phyloP scores from a whole-genome alignment of 495 filamentous ascomycete species.

The Symbiotaphrina buchneri region DNA sequence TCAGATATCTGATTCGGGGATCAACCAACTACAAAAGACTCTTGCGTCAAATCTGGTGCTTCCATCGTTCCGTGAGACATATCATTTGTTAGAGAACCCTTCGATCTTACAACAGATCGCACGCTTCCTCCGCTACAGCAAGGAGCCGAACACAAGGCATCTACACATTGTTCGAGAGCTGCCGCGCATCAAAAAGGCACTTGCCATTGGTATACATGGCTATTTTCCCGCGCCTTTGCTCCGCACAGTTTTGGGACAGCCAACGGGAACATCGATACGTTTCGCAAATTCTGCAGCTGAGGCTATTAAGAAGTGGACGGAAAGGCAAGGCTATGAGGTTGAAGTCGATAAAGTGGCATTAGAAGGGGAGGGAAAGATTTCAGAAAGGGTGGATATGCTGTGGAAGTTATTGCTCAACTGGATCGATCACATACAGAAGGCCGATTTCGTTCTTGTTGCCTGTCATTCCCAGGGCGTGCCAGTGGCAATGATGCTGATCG shows the following conservation, averaged over 20 bases:
- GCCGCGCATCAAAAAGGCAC: constrained; percentile 52
- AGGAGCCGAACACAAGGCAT: constrained; percentile 39
- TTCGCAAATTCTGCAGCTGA: constrained; percentile 79
- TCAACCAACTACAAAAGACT: constrained; percentile 21
- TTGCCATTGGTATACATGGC: constrained; percentile 88
- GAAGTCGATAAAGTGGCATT: constrained; percentile 79
- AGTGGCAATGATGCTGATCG: constrained; percentile 80
- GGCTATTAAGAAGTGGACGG: constrained; percentile 62
- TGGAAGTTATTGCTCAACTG: constrained; percentile 92
- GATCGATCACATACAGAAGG: constrained; percentile 72
- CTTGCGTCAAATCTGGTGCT: constrained; percentile 38
- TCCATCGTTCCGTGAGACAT: constrained; percentile 45
- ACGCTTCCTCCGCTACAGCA: constrained; percentile 35
- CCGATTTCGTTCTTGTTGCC: constrained; percentile 74
- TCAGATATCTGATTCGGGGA: constrained; percentile 11
- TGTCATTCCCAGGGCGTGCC: constrained; percentile 94
- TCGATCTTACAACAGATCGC: constrained; percentile 52
- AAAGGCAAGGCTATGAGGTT: constrained; percentile 36
- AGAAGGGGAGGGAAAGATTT: constrained; percentile 93
- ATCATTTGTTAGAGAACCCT: constrained; percentile 38
- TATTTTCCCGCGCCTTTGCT: constrained; percentile 75
- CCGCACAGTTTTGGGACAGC: constrained; percentile 74
- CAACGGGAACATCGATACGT: constrained; percentile 80
- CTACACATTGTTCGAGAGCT: constrained; percentile 46
- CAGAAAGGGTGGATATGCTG: constrained; percentile 67